phyloP scores from a whole-genome alignment of 108 stramenopile genomes.

The Fragilariopsis cylindrus region DNA sequence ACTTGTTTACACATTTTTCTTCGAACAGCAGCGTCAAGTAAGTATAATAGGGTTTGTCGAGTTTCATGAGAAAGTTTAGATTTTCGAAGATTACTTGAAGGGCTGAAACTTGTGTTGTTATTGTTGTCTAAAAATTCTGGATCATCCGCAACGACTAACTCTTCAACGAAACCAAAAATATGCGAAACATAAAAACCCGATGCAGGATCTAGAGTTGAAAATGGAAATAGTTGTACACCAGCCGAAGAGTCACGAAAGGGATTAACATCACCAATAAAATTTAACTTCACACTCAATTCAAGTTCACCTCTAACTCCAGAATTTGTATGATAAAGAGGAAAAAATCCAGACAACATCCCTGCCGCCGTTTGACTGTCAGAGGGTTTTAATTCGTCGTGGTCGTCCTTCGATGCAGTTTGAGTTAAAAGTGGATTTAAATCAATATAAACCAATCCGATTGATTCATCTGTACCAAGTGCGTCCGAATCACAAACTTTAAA shows the following conservation, averaged over 20 bases:
- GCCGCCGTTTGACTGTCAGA: conserved; percentile 8
- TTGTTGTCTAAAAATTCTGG: conserved; percentile 92
- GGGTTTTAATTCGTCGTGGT: conserved; percentile 21
- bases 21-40: conserved; percentile 87
- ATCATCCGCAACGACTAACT: conserved; percentile 96
- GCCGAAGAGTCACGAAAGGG: conserved; percentile 95
- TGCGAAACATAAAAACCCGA: conserved; percentile 72
- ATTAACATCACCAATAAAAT: conserved; percentile 94
- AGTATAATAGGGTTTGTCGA: conserved; percentile 89
- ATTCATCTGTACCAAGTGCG: conserved; percentile 35
- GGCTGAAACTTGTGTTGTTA: conserved; percentile 92
- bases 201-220: conserved; percentile 84
- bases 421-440: conserved; percentile 94
- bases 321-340: conserved; percentile 94
- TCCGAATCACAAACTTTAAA: conserved; percentile 90
- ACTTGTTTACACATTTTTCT: conserved; percentile 92
- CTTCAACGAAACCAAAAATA: conserved; percentile 96
- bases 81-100: conserved; percentile 67
- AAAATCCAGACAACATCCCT: conserved; percentile 89
- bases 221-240: conserved; percentile 93
- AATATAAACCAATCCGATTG: conserved; percentile 93
- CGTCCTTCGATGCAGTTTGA: conserved; percentile 53
- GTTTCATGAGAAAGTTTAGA: conserved; percentile 82
- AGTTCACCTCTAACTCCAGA: conserved; percentile 90
- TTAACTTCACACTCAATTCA: conserved; percentile 84